These are phyloP conservation scores for Capsicum rhomboideum DNA, from an alignment of 257 asterid species.

Conservation along the genomic window DNA sequence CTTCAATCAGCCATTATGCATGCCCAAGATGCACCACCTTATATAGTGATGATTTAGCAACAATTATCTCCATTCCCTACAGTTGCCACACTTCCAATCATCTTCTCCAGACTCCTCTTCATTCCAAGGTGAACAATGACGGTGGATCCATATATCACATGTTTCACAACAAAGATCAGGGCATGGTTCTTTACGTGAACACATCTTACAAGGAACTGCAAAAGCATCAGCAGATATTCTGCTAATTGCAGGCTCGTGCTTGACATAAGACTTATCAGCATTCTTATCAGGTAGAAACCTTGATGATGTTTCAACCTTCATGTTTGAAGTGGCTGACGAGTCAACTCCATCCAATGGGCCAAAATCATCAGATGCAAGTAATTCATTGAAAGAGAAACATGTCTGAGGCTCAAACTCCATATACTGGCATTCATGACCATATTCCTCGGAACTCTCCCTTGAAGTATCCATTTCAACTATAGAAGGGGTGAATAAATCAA, in stretches of 20 bases:
- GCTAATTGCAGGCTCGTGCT: conserved; percentile 17
- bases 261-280: conserved; percentile 13
- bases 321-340: conserved; percentile 13
- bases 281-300: conserved; percentile 24
- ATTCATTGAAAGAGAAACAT: conserved; percentile 61
- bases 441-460: conserved; percentile 29
- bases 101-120: conserved; percentile 29
- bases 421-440: conserved; percentile 31
- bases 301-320: conserved; percentile 17
- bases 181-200: conserved; percentile 35
- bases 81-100: conserved; percentile 73
- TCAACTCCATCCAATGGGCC: conserved; percentile 13
- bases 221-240: conserved; percentile 11
- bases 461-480: conserved; percentile 28
- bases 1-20: not conserved
- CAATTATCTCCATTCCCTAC: conserved; percentile 56
- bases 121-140: conserved; percentile 67
- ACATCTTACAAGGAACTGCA: conserved; percentile 33
- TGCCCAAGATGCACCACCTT: not conserved
- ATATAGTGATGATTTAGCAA: not conserved
- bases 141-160: conserved; percentile 57
- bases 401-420: conserved; percentile 87
- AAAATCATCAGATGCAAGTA: conserved; percentile 46
- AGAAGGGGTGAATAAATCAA: not conserved
- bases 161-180: conserved; percentile 47